Conservation (phyloP, 108 stramenopile genomes). For the Halocafeteria seosinensis region DNA sequence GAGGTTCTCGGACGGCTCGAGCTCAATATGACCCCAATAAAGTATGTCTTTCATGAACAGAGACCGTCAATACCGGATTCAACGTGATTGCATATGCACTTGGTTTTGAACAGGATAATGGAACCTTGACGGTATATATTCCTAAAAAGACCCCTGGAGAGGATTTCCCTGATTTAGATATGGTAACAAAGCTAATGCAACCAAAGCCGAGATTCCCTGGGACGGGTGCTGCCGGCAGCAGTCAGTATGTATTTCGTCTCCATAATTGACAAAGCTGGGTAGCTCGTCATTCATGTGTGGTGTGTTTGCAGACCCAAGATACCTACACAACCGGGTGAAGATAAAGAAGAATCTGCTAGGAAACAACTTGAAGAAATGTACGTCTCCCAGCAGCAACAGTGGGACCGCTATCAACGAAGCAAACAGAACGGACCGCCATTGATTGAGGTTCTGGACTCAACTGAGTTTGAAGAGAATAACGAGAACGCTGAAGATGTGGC, state of each 20-base stretch:
- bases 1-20: too few relatives aligned
- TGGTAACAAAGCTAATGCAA: background rate
- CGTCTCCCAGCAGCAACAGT: background rate
- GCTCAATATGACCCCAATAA: too few relatives aligned
- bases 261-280: too few relatives aligned
- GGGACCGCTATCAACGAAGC: background rate
- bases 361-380: background rate
- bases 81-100: too few relatives aligned
- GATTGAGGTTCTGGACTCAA: background rate
- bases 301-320: too few relatives aligned
- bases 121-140: constrained; percentile 5
- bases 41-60: too few relatives aligned
- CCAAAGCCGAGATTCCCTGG: background rate
- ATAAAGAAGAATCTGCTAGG: background rate
- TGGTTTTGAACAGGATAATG: constrained; percentile 6
- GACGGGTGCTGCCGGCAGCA: background rate
- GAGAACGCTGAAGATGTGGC: background rate
- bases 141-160: background rate
- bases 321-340: too few relatives aligned
- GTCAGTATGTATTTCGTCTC: too few relatives aligned
- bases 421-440: background rate
- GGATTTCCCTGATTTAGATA: constrained; percentile 9
- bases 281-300: too few relatives aligned
- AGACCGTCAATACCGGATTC: too few relatives aligned
- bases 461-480: background rate